phyloP scores from a whole-genome alignment of 2,329 filamentous ascomycete species.

The Torrubiella hemipterigena region DNA sequence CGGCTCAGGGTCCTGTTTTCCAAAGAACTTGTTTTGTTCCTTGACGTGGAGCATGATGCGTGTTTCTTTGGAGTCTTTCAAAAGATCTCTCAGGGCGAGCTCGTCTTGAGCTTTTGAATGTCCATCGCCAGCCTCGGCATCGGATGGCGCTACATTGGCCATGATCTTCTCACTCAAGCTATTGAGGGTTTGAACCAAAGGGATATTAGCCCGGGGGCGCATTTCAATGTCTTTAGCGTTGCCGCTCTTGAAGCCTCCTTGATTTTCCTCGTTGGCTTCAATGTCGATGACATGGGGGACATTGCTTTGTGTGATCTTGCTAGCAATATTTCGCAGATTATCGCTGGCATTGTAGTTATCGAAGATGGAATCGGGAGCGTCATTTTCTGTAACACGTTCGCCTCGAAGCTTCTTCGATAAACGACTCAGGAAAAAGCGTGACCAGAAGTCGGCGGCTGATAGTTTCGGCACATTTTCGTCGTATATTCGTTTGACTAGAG shows the following conservation, averaged over 20 bases:
- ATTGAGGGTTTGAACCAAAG: conserved; percentile 82
- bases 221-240: conserved; percentile 87
- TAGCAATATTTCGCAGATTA: conserved; percentile 42
- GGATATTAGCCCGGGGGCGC: conserved; percentile 69
- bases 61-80: conserved; percentile 59
- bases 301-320: conserved; percentile 45
- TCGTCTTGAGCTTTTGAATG: conserved; percentile 60
- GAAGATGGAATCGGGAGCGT: conserved; percentile 65
- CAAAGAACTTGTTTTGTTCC: conserved; percentile 76
- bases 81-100: conserved; percentile 69
- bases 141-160: conserved; percentile 70
- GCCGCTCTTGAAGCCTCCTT: conserved; percentile 68
- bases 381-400: conserved; percentile 69
- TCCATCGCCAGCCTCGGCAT: conserved; percentile 49
- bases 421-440: conserved; percentile 82
- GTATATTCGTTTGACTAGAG: conserved; percentile 79
- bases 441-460: conserved; percentile 77
- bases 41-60: conserved; percentile 78
- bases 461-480: conserved; percentile 84
- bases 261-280: conserved; percentile 88
- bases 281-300: conserved; percentile 87
- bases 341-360: conserved; percentile 75
- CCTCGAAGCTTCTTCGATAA: conserved; percentile 86
- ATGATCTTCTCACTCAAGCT: conserved; percentile 88
- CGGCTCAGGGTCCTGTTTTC: conserved; percentile 38